A percentile compares a stretch with the other conserved stretches of the same genome.
Evolutionary conservation across 495 filamentous ascomycete species (phyloP).

Genomic region (Aspergillus coremiiformis): DNA sequence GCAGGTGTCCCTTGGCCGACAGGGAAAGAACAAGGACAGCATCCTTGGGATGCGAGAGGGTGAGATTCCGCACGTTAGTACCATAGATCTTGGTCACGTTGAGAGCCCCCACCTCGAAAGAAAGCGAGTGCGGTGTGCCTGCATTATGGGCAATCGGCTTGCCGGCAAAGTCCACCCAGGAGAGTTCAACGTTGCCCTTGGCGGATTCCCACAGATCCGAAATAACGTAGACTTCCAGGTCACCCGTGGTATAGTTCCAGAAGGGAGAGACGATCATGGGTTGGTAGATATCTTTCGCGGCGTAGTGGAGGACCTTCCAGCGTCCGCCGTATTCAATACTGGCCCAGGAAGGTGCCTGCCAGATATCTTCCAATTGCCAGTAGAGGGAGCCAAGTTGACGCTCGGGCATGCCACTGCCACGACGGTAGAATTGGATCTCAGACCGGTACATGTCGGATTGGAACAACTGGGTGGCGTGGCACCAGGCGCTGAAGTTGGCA

Average conservation of each 20-base stretch:
- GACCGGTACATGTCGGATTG: slow-evolving; percentile 59
- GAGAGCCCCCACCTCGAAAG: slow-evolving; percentile 51
- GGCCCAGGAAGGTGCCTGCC: slow-evolving; percentile 63
- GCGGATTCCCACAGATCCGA: slow-evolving; percentile 37
- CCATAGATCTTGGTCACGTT: slow-evolving; percentile 52
- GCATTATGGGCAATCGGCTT: slow-evolving; percentile 24
- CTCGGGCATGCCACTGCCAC: slow-evolving; percentile 52
- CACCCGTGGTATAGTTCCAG: slow-evolving; percentile 48
- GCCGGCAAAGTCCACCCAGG: slow-evolving; percentile 37
- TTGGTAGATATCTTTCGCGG: slow-evolving; percentile 53
- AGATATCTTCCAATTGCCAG: slow-evolving; percentile 66
- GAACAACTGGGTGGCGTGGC: slow-evolving; percentile 59
- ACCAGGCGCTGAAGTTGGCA: slow-evolving; percentile 65
- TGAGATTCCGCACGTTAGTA: slow-evolving; percentile 31
- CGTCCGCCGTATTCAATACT: slow-evolving; percentile 57
- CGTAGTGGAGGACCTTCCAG: slow-evolving; percentile 60
- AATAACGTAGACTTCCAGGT: slow-evolving; percentile 53
- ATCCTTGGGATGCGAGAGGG: slow-evolving; percentile 32
- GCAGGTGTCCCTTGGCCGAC: slow-evolving; percentile 43
- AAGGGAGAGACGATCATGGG: slow-evolving; percentile 55
- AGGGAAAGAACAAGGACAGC: slow-evolving; percentile 51
- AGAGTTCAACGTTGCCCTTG: slow-evolving; percentile 28
- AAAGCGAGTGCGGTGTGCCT: slow-evolving; percentile 21
- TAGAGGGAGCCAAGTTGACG: slow-evolving; percentile 57
- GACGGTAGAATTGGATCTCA: slow-evolving; percentile 60